These are phyloP conservation scores for Alternaria brassicicola DNA, from an alignment of 2,329 filamentous ascomycete genomes.

Conservation along the genomic window DNA sequence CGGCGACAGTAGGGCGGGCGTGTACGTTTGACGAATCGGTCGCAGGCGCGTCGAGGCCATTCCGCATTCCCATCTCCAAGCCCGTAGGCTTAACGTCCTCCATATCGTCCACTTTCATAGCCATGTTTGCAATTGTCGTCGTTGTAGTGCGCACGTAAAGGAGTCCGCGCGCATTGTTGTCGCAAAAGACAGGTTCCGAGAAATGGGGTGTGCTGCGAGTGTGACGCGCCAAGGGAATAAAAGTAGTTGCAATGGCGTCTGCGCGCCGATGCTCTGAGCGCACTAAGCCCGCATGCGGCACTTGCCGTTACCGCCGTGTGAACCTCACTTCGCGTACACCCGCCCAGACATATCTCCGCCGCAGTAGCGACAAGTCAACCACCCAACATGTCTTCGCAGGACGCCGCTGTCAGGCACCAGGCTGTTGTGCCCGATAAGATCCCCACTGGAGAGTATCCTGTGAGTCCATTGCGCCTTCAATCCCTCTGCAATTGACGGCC, in stretches of 20 bases:
- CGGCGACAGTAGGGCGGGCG: conserved; percentile 68
- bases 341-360: conserved; percentile 12
- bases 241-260: conserved; percentile 26
- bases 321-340: conserved; percentile 16
- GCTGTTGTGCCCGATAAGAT: conserved; percentile 75
- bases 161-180: conserved; percentile 38
- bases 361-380: conserved; percentile 22
- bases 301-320: conserved; percentile 19
- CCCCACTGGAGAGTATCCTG: conserved; percentile 83
- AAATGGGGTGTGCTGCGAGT: conserved; percentile 4
- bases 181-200: conserved; percentile 19
- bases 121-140: conserved; percentile 7
- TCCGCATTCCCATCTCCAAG: conserved; percentile 14
- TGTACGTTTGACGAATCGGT: conserved; percentile 29
- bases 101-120: conserved; percentile 28
- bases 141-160: conserved; percentile 18
- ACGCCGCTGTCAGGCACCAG: conserved; percentile 41
- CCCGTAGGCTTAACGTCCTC: conserved; percentile 29
- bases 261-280: conserved; percentile 11
- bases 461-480: conserved; percentile 58
- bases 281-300: conserved; percentile 16
- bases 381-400: conserved; percentile 42
- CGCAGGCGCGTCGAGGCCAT: conserved; percentile 26
- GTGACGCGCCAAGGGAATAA: conserved; percentile 40
- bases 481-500: conserved; percentile 29